Base-by-base conservation (phyloP, 257 asterid species). In the Ajuga chamaepitys region DNA sequence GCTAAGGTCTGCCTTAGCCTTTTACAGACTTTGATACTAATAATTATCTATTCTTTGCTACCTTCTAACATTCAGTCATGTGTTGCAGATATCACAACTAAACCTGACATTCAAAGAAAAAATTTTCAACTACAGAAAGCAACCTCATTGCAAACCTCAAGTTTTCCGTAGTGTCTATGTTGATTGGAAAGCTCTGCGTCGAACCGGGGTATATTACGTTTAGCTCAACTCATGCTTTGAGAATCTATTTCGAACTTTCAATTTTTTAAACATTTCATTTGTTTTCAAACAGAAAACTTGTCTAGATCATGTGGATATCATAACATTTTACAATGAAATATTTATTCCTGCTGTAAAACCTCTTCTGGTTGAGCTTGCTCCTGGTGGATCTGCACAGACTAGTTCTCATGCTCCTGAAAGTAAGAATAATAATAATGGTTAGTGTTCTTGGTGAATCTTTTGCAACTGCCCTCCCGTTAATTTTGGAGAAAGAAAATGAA, bases 281-380 rank as follows among this genome's bases (percentile, higher is more conserved):
- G 34, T 66, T 67, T 9, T 46, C 74, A 60, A 67, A 74, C 98
- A 94, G 98, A 91, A 77, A 86, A 80, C 76, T 47, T 93, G 93
- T 44, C 82, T 83, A 14, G 96, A 88, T 71, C 98, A 88, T 59
- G 87, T 94, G 34, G 98, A 94, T 76, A 88, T 94, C 72, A 90
- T 94, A 77, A 78, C 95, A 20, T 94, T 94, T 79, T 94, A 94
- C 87, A 94, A 94, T 50, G 95, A 91, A 74, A 70, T 88, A 61
- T 94, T 94, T 68, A 69, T 94, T 73, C 95, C 95, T 50, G 83
- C 81, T 58, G 96, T 90, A 18, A 94, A 94, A 80, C 96, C 96
- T 71, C 95, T 94, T 75, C 73, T 94, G 32, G 93, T 90, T 35
- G 98, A 94, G 82, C 80, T 90, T 64, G 95, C 93, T 44, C 95